Base-by-base conservation (phyloP, 2,329 filamentous ascomycete genomes). In the Aspergillus flavus region DNA sequence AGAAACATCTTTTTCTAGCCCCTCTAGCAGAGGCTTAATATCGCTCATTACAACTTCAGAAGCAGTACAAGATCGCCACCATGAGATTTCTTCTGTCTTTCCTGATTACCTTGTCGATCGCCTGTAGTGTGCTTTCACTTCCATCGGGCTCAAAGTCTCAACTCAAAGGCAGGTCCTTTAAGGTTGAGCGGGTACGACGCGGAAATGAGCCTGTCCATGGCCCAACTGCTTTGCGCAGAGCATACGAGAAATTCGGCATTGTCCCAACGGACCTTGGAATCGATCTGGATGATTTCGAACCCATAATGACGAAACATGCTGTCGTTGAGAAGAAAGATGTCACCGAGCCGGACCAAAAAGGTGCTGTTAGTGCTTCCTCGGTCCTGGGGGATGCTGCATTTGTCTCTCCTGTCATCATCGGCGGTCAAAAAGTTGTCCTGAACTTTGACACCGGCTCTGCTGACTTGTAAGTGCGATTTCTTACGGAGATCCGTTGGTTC, bases 381-480 rank as follows among this genome's bases (percentile, higher is more conserved):
- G 86, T 89, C 66, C 78, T 84, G 52, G 87, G 88, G 68, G 90
- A 91, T 71, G 82, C 86, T 55, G 87, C 92, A 63, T 94, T 91
- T 71, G 83, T 94, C 14, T 85, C 88, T 0, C 88, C 89, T 0
- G 87, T 92, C 58, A 84, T 74, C n/a, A 85, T 93, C 66, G 90
- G 90, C 64, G 88, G 87, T 6, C 90, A 92, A 78, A 84, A 82
- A 5, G 71, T 93, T 62, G 86, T 88, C 71, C 79, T 93, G 73
- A 87, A 91, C 74, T 91, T 93, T 72, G 90, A 93, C 76, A 90
- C 89, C n/a, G 90, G 90, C 61, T 92, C 89, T 2, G 86, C 90
- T 14, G 90, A 92, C 76, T 83, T 91, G 80, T 87, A 82, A 73
- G 84, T 75, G 0, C 16, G 7, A 53, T 30, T 23, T 7, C 19